phyloP scores from a whole-genome alignment of 2,329 filamentous ascomycete genomes.

The Bipolaris bicolor region DNA sequence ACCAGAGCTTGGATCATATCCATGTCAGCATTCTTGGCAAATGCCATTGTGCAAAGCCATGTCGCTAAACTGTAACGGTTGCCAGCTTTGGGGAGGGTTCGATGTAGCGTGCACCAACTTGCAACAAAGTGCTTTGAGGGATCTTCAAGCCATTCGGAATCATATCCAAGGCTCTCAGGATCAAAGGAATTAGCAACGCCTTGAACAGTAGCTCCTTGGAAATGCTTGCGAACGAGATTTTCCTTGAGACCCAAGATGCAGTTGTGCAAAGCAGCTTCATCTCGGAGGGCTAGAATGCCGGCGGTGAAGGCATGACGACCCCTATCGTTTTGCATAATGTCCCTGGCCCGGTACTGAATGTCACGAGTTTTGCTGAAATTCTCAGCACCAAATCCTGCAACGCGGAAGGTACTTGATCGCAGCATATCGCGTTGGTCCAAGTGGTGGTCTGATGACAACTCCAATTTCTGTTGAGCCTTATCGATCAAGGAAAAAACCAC shows the following conservation, averaged over 20 bases:
- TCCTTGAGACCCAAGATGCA: constrained; percentile 9
- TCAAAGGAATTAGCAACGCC: constrained; percentile 4
- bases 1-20: constrained; percentile 29
- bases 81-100: not conserved
- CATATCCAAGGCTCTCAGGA: constrained; percentile 21
- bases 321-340: constrained; percentile 8
- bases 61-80: constrained; percentile 29
- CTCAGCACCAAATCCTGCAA: constrained; percentile 44
- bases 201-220: constrained; percentile 8
- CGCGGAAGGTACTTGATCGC: constrained; percentile 37
- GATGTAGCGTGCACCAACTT: constrained; percentile 35
- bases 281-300: constrained; percentile 25
- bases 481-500: constrained; percentile 7
- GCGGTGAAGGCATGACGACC: constrained; percentile 20
- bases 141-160: constrained; percentile 29
- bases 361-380: constrained; percentile 29
- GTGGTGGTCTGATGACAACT: constrained; percentile 14
- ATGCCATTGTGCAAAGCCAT: constrained; percentile 38
- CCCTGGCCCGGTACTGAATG: constrained; percentile 27
- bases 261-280: constrained; percentile 18
- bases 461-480: not conserved
- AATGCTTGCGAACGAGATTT: constrained; percentile 12
- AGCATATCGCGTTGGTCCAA: constrained; percentile 39
- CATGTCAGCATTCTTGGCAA: constrained; percentile 29
- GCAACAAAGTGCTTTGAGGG: constrained; percentile 13